Evolutionary conservation across 2,329 filamentous ascomycete species (phyloP).

Genomic region (Pseudogymnoascus destructans): DNA sequence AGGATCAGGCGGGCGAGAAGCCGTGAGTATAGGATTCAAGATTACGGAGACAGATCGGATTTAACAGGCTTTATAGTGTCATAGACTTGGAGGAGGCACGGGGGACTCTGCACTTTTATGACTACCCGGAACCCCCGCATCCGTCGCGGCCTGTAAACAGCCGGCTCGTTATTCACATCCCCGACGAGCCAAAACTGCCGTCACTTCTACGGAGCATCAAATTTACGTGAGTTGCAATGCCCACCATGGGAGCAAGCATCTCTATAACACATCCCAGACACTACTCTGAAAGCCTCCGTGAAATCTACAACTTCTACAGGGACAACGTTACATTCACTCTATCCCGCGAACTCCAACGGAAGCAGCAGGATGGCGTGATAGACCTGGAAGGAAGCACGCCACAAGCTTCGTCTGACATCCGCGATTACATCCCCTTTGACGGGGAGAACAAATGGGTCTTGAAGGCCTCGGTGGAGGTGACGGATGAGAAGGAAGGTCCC

Average conservation of each 20-base stretch:
- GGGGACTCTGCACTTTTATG: conserved; percentile 43
- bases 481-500: conserved; percentile 41
- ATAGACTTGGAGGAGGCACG: conserved; percentile 31
- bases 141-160: conserved; percentile 20
- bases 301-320: conserved; percentile 39
- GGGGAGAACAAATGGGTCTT: conserved; percentile 40
- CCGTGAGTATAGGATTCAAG: neutral
- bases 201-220: conserved; percentile 8
- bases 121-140: conserved; percentile 42
- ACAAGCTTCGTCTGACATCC: conserved; percentile 19
- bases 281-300: conserved; percentile 40
- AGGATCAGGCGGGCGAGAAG: neutral
- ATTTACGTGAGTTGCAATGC: conserved; percentile 5
- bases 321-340: conserved; percentile 43
- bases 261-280: conserved; percentile 28
- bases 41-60: conserved; percentile 5
- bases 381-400: neutral
- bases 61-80: conserved; percentile 12
- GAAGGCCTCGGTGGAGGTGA: conserved; percentile 38
- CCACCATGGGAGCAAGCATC: neutral
- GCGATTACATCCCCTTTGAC: conserved; percentile 28
- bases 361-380: neutral
- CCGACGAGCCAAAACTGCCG: conserved; percentile 17
- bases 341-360: conserved; percentile 32
- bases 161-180: conserved; percentile 21